Base-by-base conservation (phyloP, 805 yeast species). In the Wickerhamiella shivajii region DNA sequence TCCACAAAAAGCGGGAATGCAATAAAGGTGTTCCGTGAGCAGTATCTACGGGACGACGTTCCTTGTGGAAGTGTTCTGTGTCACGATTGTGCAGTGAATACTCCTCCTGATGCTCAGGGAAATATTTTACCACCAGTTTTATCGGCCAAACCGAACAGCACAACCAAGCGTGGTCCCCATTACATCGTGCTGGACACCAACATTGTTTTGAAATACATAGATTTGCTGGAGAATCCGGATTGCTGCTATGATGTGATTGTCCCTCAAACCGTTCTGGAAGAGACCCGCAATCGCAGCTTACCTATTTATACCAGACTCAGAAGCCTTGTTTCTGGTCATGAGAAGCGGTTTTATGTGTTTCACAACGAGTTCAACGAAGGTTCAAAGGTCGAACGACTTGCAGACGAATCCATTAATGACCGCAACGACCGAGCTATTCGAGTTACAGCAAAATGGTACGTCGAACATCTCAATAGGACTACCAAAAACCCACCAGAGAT, bases 181-280 rank as follows among this genome's bases (percentile, higher is more conserved):
- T 90, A 90, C 48, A 61, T 77, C 6, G 70, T 90, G 1, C 53
- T 85, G 6, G 98, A 90, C 53, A 83, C 97, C 2, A 87, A 90
- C 50, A 75, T 90, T 43, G 76, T 79, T 1, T 59, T 90, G 40
- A 78, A 75, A 50, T 87, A 93, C 5, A 87, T 90, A 41, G 99
- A 90, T 55, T 59, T 90, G 39, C 59, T 90, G 36, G 99, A 90
- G 54, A 75, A 72, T 46, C 64, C 64, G 14, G 65, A 68, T 19
- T 76, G 79, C 34, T 80, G 90, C 49, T 76, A 67, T 48, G 97
- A 90, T 56, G 94, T 85, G 12, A 76, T 90, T 37, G 61, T 90
- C n/a, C 94, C 97, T 2, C 98, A 90, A 53, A 78, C 93, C 5
- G 96, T 83, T 2, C 61, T 90, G 22, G 96, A 92, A 45, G 97